These are phyloP conservation scores for Fusarium sp. DNA, from an alignment of 2,329 filamentous ascomycete genomes.

Conservation along the genomic window DNA sequence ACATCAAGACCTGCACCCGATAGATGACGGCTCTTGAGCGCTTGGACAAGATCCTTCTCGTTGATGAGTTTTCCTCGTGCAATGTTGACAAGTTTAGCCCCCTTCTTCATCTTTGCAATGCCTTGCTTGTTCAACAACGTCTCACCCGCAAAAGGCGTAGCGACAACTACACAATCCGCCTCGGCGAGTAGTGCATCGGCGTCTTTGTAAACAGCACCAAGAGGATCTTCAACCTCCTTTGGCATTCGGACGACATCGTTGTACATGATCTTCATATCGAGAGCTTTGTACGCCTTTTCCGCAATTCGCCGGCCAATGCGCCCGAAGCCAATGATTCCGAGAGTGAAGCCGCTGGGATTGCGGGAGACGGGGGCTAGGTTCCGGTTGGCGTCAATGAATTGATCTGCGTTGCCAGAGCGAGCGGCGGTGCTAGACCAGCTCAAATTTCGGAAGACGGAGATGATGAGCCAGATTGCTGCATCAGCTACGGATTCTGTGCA, in stretches of 20 bases:
- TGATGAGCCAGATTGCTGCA: constrained; percentile 48
- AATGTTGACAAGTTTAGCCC: constrained; percentile 78
- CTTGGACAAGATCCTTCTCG: constrained; percentile 76
- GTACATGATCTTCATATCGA: constrained; percentile 49
- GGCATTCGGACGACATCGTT: constrained; percentile 46
- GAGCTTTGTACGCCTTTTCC: constrained; percentile 47
- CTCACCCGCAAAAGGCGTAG: constrained; percentile 45
- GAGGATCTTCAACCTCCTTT: constrained; percentile 21
- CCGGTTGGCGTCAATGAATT: constrained; percentile 44
- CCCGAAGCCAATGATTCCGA: constrained; percentile 47
- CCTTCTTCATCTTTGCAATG: constrained; percentile 78
- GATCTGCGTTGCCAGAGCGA: constrained; percentile 43
- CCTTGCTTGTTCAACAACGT: constrained; percentile 61
- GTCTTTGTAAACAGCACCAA: constrained; percentile 38
- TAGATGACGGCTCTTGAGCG: constrained; percentile 72
- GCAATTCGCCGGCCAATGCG: constrained; percentile 47
- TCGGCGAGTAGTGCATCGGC: constrained; percentile 44
- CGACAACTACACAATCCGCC: constrained; percentile 46
- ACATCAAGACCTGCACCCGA: constrained; percentile 76
- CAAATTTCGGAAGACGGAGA: constrained; percentile 46
- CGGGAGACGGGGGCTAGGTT: constrained; percentile 45
- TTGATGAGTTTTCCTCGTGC: constrained; percentile 80
- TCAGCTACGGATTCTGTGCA: constrained; percentile 49
- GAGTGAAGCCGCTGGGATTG: constrained; percentile 45
- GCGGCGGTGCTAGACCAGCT: constrained; percentile 48